Base-by-base conservation (phyloP, 106 monocot species). In the Ottelia alismoides region DNA sequence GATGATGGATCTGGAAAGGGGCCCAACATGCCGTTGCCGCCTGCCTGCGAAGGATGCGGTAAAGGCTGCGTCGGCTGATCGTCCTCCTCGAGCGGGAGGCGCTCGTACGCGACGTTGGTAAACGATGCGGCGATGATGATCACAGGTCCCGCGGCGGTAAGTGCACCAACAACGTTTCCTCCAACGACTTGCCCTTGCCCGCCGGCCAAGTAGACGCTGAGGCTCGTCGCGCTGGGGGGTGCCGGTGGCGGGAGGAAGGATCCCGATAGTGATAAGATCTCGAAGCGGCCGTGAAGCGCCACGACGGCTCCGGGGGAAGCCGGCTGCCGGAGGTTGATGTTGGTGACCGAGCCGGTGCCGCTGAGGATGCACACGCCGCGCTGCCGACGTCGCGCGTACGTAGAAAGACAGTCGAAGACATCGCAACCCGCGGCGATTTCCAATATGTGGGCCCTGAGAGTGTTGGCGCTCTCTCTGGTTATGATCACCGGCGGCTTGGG, bases 171-270 rank as follows among this genome's bases (percentile, higher is more conserved):
- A 18, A 61, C 60, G 47, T 48, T 48, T 6, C 60, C 60, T 1
- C 60, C 60, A 9, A 61, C 60, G 35, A 61, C 60, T 29, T 48
- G 46, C n/a, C 60, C 60, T 29, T 61, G 60, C 46, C 60, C 60
- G 1, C 60, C 60, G 26, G 60, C 60, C 27, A 61, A 29, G 45
- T 61, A 61, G 20, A 61, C 60, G 0, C 47, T 48, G 27, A 61
- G 27, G 35, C 60, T 48, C n/a, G 47, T 61, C 18, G 60, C 60
- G 11, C 46, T 28, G 35, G 46, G 25, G 27, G 60, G 60, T 27
- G 60, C 14, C 48, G 60, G 47, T 20, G 60, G 2, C 19, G 60
- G 60, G 1, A 61, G 27, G 26, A 61, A 47, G 17, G 60, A 25
- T 4, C 60, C 60, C 6, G 47, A 61, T 20, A 61, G 60, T 3